These are phyloP conservation scores for Massospora cicadina DNA, from an alignment of 371 early-diverging fungal genomes.

Conservation along the genomic window DNA sequence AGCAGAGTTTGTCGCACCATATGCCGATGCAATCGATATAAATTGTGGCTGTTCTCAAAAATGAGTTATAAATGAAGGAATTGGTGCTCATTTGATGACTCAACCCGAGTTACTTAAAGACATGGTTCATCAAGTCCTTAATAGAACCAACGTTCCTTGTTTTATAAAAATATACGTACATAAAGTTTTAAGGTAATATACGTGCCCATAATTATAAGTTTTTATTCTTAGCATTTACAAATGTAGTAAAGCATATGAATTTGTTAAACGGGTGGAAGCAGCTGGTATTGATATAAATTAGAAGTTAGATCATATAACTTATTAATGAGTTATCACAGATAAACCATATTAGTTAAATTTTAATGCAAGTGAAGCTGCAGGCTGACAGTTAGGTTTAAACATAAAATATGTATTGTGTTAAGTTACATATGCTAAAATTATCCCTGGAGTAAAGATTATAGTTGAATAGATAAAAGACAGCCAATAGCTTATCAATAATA, in stretches of 20 bases:
- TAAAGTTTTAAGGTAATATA: slow-evolving; percentile 33
- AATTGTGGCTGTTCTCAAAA: slow-evolving; percentile 81
- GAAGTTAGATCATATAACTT: no score
- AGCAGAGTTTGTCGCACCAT: slow-evolving; percentile 62
- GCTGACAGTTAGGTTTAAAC: slow-evolving; percentile 52
- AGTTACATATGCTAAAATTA: slow-evolving; percentile 65
- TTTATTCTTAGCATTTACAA: not conserved
- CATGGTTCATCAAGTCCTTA: slow-evolving; percentile 56
- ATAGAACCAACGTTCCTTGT: slow-evolving; percentile 39
- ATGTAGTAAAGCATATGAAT: slow-evolving; percentile 47
- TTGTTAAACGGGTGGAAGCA: slow-evolving; percentile 51
- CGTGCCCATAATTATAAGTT: not conserved
- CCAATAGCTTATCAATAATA: no score
- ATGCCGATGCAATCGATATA: slow-evolving; percentile 58
- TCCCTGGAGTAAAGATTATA: slow-evolving; percentile 48
- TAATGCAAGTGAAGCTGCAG: slow-evolving; percentile 50
- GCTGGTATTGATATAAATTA: slow-evolving; percentile 66
- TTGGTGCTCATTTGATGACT: slow-evolving; percentile 59
- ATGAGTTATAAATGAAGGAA: slow-evolving; percentile 66
- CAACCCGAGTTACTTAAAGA: slow-evolving; percentile 61
- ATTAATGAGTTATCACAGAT: slow-evolving; percentile 64
- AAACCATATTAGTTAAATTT: slow-evolving; percentile 54
- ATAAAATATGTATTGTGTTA: slow-evolving; percentile 46
- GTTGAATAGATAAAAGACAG: slow-evolving; percentile 45
- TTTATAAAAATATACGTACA: slow-evolving; percentile 69